Conservation (phyloP, 1,139 yeast genomes). For the Saccharomycopsis crataegensis region DNA sequence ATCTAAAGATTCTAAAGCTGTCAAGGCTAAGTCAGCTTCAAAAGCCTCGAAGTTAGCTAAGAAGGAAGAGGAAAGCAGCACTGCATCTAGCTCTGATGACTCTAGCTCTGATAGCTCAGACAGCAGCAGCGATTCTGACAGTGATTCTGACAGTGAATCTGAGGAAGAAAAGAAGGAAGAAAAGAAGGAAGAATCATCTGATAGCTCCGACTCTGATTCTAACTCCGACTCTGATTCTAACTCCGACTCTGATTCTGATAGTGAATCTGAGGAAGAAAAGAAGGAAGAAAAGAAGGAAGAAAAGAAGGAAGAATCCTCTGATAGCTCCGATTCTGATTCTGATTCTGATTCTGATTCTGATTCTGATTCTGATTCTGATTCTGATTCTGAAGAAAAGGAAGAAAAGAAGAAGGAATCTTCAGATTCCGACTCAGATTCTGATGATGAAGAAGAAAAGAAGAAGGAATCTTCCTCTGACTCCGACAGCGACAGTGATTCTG, state of each 20-base stretch:
- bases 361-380: constrained; percentile 23
- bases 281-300: constrained; percentile 20
- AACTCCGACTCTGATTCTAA: constrained; percentile 4
- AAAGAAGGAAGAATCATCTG: constrained; percentile 20
- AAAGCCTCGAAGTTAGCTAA: constrained; percentile 3
- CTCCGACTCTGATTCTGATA: constrained; percentile 17
- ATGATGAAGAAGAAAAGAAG: constrained; percentile 18
- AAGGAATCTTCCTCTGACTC: constrained; percentile 25
- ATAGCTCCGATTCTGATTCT: constrained; percentile 24
- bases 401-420: constrained; percentile 25
- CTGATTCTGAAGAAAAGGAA: constrained; percentile 21
- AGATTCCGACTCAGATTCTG: constrained; percentile 25
- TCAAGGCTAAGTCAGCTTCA: constrained; percentile 5
- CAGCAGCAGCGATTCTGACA: constrained; percentile 22
- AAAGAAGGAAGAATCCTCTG: no score
- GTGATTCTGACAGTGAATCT: constrained; percentile 23
- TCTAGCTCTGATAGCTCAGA: constrained; percentile 24
- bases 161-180: constrained; percentile 19
- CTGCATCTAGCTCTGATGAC: constrained; percentile 21
- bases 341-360: constrained; percentile 24
- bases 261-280: constrained; percentile 24
- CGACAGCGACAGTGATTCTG: constrained; percentile 24
- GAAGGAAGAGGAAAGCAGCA: constrained; percentile 7
- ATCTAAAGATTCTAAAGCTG: constrained; percentile 3
- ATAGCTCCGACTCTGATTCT: not conserved